Base-by-base conservation (phyloP, 768 basidiomycete genomes). In the Mycena vitilis region DNA sequence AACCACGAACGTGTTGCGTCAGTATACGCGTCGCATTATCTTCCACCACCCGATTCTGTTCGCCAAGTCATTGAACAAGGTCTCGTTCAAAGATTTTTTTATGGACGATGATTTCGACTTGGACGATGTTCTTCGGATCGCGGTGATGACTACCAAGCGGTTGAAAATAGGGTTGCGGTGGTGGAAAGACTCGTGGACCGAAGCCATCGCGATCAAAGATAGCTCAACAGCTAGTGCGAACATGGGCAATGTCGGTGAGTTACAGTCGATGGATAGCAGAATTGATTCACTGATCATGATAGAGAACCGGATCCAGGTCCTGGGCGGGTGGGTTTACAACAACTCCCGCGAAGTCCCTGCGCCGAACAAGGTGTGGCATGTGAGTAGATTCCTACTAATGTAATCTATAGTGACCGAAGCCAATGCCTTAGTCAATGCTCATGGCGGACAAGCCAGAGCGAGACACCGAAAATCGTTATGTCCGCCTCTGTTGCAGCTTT, bases 41-140 rank as follows among this genome's bases (percentile, higher is more conserved):
- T 77, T 78, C 37, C 69, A 80, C 22, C 63, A 81, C 9, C 75
- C 75, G 1, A 60, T 36, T 16, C 71, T 81, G 5, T 78, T 75
- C 40, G 63, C 70, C 69, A 77, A 75, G 54, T 62, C 77, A 8
- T 23, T 76, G 34, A 73, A 73, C 15, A 80, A 71, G 38, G 79
- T 77, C 1, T 81, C 79, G 23, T 75, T 80, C 60, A 72, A 72
- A 49, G 78, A 81, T 49, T 55, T 80, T 36, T 49, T 79, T 25
- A 65, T 79, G 42, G 73, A 75, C 40, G 73, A 80, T 7, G 76
- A 78, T 20, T 78, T 80, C 58, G 64, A 71, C 0, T 47, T 71
- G 1, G 75, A 75, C 5, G 75, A 80, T 44, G 30, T 30, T 30
- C 30, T 30, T 30, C 30, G 30, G 5, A 22, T 64, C 8, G 23